Percentiles rank a stretch among this genome's conserved stretches.
Conservation (phyloP, 2,329 filamentous ascomycete species). For the Scedosporium aurantiacum region DNA sequence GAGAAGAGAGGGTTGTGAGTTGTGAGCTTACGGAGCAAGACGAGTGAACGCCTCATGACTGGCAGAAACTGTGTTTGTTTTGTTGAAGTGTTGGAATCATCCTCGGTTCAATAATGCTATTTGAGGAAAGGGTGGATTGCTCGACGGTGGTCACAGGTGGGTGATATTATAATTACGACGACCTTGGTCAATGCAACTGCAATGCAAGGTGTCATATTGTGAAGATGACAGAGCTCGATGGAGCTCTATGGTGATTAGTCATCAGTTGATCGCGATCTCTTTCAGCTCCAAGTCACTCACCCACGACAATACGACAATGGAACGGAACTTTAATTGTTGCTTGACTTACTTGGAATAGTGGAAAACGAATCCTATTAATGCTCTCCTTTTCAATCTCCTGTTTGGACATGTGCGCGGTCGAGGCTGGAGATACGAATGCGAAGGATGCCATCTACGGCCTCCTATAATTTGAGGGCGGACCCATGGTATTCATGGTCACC, state of each 20-base stretch:
- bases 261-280: not conserved
- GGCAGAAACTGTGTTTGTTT: not conserved
- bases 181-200: not conserved
- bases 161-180: not conserved
- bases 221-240: not conserved
- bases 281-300: not conserved
- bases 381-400: not conserved
- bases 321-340: too few relatives aligned
- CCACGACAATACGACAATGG: too few relatives aligned
- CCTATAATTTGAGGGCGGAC: too few relatives aligned
- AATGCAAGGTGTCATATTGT: conserved; percentile 6
- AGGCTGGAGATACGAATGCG: conserved; percentile 7
- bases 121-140: not conserved
- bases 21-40: conserved; percentile 5
- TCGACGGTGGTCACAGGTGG: not conserved
- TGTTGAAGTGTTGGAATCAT: not conserved
- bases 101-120: not conserved
- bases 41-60: conserved; percentile 4
- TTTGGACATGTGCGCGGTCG: not conserved
- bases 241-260: too few relatives aligned
- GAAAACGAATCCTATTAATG: too few relatives aligned
- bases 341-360: too few relatives aligned
- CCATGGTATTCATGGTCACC: too few relatives aligned
- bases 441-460: not conserved
- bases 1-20: not conserved